Base-by-base conservation (phyloP, 768 basidiomycete species). In the Cystobasidium ongulense region DNA sequence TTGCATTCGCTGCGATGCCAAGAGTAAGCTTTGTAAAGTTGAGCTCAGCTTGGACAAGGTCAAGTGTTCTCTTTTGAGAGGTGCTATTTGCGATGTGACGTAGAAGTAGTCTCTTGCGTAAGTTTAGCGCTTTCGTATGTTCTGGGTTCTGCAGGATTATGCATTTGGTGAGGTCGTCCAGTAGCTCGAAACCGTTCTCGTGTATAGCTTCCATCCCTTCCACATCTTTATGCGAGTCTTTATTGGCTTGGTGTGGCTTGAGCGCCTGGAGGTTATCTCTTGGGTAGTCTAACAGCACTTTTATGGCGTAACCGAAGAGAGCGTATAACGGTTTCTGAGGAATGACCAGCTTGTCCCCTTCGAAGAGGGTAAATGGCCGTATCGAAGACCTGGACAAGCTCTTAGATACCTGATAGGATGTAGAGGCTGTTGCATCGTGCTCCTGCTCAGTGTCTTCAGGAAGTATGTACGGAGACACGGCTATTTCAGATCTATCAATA, bases 331-430 rank as follows among this genome's bases (percentile, higher is more conserved):
- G 62, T 41, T 73, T 73, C 63, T 64, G 61, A 2, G 63, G 72
- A n/a, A 73, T 65, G 62, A 64, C 63, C 7, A 73, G 72, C 62
- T 73, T 63, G 23, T 72, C 71, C 1, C 15, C 21, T 27, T 63
- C 59, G 57, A 72, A 50, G 10, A 63, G 25, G n/a, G n/a, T n/a
- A 61, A 72, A 63, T 41, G 71, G 71, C 13, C 61, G 11, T 57
- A 63, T 63, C 18, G 59, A 27, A 18, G 61, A 18, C 17, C n/a
- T 27, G 4, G 68, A 59, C 21, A 21, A 11, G 18, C n/a, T 46
- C 17, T 50, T 7, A 18, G 10, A 8, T n/a, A 15, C 15, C 46
- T 8, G 46, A 50, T 11, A 50, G 4, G 46, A 50, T 11, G 46
- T 21, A 50, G 46, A 50, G 27, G 39, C 4, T 13, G 5, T 21